Evolutionary conservation across 2,329 filamentous ascomycete species (phyloP), one percentile per base, ranked within the genome.

Genomic region (Geoglossum cookeanum): DNA sequence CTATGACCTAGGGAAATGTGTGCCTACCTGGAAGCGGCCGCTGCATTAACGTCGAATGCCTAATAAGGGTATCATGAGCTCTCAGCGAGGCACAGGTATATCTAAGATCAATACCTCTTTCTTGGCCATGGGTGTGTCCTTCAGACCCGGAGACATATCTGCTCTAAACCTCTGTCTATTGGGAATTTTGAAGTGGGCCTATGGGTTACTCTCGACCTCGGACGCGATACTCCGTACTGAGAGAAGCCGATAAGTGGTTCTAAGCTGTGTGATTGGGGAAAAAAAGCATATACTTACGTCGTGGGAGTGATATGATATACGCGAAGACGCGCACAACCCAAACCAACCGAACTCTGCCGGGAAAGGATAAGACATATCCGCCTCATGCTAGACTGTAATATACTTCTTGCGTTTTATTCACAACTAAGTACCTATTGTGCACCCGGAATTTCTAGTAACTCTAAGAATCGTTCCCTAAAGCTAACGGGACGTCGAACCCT

Each of bases 71-170:
- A 17, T n/a, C 30, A 9, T 32, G 8, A 53, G n/a, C 13, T 37
- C 17, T 22, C 8, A 7, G 49, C 8, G 48, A 37, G 30, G 33
- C 5, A 22, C 15, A 32, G 22, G 30, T 11, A 15, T 9, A 7
- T 37, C 8, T 33, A 29, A 30, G 29, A 51, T 51, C 48, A 32
- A 35, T 53, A 53, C 49, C 32, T 53, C 32, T 53, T 53, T 57
- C 55, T 57, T 68, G 62, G 68, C 68, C 72, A 75, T 74, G 64
- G 72, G 69, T 60, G 69, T 69, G 61, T 74, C 72, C 62, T 70
- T 63, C 54, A 71, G 65, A 52, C 69, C 70, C 62, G 66, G 62
- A 57, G 69, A 66, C 70, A 71, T 71, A 9, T 37, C 37, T n/a
- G n/a, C 44, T 30, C 48, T 4, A 51, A 17, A 4, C n/a, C 37